Evolutionary conservation across 73 alveolate genomes (phyloP).

Genomic region (Tetrahymena borealis): DNA sequence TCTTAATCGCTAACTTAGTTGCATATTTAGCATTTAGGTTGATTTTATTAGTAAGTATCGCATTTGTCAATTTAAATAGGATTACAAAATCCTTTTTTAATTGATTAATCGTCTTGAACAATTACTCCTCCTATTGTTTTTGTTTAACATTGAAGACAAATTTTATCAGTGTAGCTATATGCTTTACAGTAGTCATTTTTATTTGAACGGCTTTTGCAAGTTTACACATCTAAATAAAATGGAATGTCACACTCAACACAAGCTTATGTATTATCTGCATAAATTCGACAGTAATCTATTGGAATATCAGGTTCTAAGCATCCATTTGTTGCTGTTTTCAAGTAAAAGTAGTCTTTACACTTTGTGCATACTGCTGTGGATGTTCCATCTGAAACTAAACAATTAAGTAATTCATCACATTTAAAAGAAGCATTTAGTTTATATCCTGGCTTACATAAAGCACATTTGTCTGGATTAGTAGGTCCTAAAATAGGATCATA

Average conservation of each 20-base stretch:
- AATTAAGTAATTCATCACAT: neutral
- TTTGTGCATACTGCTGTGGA: neutral
- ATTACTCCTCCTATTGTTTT: neutral
- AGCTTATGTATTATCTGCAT: neutral
- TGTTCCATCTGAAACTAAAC: neutral
- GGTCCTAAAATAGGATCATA: neutral
- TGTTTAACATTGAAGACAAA: neutral
- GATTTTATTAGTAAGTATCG: neutral
- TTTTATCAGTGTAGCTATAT: neutral
- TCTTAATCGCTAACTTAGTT: neutral
- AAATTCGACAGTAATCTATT: neutral
- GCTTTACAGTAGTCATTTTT: neutral
- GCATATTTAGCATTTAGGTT: neutral
- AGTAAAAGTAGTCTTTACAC: neutral
- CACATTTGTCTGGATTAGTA: neutral
- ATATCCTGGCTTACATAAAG: neutral
- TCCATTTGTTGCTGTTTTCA: neutral
- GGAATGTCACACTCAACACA: neutral
- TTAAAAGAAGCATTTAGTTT: neutral
- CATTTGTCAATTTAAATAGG: neutral
- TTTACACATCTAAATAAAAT: neutral
- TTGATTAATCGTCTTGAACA: neutral
- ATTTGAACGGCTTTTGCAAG: neutral
- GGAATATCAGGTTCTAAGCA: neutral
- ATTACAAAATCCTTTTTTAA: neutral